Conservation (phyloP, 192 early-diverging fungal species). For the Haplosporangium gracile region DNA sequence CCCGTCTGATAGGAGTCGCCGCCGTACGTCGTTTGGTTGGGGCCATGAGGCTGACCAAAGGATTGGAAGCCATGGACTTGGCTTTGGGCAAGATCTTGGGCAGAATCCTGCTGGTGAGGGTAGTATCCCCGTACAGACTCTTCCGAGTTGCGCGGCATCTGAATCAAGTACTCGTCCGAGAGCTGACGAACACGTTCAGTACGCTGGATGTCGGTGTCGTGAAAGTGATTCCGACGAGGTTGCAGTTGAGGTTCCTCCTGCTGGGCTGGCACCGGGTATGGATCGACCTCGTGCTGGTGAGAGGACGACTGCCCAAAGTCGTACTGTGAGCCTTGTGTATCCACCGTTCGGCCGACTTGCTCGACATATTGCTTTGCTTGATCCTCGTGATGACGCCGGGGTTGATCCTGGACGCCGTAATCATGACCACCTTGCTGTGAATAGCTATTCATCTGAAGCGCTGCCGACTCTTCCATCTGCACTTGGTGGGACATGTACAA, state of each 20-base stretch:
- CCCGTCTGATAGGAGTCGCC: not conserved
- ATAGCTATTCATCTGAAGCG: not conserved
- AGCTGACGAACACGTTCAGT: slow-evolving; percentile 35
- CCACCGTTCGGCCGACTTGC: not conserved
- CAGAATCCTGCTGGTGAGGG: slow-evolving; percentile 23
- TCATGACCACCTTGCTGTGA: slow-evolving; percentile 10
- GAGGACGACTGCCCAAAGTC: not conserved
- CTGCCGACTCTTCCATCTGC: not conserved
- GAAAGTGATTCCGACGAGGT: slow-evolving; percentile 40
- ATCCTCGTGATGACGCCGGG: slow-evolving; percentile 29
- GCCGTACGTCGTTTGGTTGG: not conserved
- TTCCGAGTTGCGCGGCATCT: slow-evolving; percentile 49
- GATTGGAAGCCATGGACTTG: slow-evolving; percentile 17
- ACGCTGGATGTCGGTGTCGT: slow-evolving; percentile 26
- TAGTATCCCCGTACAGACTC: slow-evolving; percentile 30
- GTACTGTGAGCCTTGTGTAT: not conserved
- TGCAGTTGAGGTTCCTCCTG: slow-evolving; percentile 47
- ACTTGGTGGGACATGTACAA: not conserved
- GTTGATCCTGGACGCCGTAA: slow-evolving; percentile 5
- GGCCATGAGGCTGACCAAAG: not conserved
- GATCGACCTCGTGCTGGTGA: slow-evolving; percentile 4
- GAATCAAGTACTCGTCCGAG: slow-evolving; percentile 48
- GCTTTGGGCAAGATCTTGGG: not conserved
- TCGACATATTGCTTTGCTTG: slow-evolving; percentile 17
- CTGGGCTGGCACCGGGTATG: slow-evolving; percentile 31